Evolutionary conservation across 495 filamentous ascomycete species (phyloP).

Genomic region (Aspergillus diversus): DNA sequence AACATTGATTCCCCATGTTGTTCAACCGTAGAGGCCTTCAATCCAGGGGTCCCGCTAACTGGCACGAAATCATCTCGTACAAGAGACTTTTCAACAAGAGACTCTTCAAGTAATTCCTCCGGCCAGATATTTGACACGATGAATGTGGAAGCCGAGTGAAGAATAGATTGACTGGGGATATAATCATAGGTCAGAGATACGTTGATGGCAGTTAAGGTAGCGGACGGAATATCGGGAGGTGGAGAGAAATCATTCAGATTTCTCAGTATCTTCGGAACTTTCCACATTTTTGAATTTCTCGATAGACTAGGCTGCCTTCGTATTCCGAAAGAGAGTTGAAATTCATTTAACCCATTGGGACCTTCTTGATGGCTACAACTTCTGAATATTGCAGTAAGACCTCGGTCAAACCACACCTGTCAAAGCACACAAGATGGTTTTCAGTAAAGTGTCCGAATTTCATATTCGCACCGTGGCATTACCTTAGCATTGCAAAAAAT

Average conservation of each 20-base stretch:
- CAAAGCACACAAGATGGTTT: background rate
- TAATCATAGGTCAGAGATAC: conserved; percentile 26
- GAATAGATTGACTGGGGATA: background rate
- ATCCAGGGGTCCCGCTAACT: background rate
- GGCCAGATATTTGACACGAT: background rate
- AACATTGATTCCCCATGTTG: background rate
- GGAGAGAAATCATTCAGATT: conserved; percentile 24
- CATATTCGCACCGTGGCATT: conserved; percentile 1
- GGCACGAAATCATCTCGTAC: background rate
- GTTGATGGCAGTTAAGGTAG: conserved; percentile 30
- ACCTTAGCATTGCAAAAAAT: conserved; percentile 36
- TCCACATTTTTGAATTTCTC: background rate
- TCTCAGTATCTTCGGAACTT: conserved; percentile 26
- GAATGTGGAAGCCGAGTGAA: background rate
- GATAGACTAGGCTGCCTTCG: conserved; percentile 13
- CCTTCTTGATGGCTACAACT: conserved; percentile 14
- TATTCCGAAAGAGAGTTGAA: conserved; percentile 32
- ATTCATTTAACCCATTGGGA: background rate
- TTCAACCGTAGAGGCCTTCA: background rate
- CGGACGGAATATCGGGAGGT: conserved; percentile 23
- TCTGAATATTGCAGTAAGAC: conserved; percentile 32
- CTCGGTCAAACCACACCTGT: conserved; percentile 43
- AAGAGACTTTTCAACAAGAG: background rate
- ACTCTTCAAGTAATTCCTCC: background rate
- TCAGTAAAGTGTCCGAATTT: background rate